Conservation (phyloP, 768 basidiomycete genomes). For the Collybiopsis luxurians region DNA sequence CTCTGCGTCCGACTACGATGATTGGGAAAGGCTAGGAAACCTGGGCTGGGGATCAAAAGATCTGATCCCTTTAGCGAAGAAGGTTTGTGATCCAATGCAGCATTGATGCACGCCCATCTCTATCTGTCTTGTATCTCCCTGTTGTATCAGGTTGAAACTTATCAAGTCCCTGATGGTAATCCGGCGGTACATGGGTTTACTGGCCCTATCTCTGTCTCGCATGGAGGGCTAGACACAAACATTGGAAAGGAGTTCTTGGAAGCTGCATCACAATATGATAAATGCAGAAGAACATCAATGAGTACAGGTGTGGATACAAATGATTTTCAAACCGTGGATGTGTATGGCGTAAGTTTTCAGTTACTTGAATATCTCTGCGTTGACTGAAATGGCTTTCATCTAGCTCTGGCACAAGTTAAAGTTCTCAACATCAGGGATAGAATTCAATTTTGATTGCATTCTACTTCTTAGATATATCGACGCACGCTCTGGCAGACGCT, state of each 20-base stretch:
- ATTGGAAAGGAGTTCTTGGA: constrained; percentile 35
- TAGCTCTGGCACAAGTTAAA: not conserved
- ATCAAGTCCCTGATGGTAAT: constrained; percentile 24
- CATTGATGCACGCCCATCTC: not conserved
- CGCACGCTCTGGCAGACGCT: constrained; percentile 32
- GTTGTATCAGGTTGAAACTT: constrained; percentile 33
- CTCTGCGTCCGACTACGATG: constrained; percentile 44
- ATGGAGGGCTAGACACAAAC: constrained; percentile 29
- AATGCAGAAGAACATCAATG: constrained; percentile 19
- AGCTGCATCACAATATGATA: constrained; percentile 33
- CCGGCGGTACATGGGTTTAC: constrained; percentile 31
- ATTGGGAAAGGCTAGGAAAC: constrained; percentile 40
- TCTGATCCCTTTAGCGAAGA: constrained; percentile 41
- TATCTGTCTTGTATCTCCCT: no score
- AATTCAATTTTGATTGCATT: no score
- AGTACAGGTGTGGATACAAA: constrained; percentile 28
- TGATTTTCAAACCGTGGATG: constrained; percentile 25
- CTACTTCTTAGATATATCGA: constrained; percentile 45
- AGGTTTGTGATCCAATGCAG: constrained; percentile 24
- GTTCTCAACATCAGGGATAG: no score
- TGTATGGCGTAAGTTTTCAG: constrained; percentile 33
- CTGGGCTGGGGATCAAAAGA: constrained; percentile 42
- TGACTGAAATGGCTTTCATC: no score
- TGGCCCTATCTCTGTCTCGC: constrained; percentile 37
- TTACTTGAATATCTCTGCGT: no score